phyloP scores from a whole-genome alignment of 495 filamentous ascomycete genomes.

The Hypoxylon fragiforme region DNA sequence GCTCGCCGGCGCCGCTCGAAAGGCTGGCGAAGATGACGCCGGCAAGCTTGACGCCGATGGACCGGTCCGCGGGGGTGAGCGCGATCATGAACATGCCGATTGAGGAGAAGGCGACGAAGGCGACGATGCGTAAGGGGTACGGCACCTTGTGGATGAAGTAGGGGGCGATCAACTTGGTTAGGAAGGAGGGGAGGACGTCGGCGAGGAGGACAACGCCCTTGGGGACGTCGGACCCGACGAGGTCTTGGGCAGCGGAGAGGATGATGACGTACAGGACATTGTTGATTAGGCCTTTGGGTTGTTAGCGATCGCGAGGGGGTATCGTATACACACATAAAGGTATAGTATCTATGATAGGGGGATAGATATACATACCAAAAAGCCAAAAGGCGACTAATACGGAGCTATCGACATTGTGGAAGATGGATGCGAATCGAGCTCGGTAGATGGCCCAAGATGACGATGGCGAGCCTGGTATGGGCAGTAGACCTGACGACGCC shows the following conservation, averaged over 20 bases:
- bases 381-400: constrained; percentile 89
- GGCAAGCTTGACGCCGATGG: constrained; percentile 72
- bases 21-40: constrained; percentile 86
- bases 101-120: constrained; percentile 71
- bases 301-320: constrained; percentile 4
- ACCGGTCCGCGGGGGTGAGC: constrained; percentile 65
- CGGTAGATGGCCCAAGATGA: constrained; percentile 73
- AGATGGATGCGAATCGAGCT: constrained; percentile 62
- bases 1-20: constrained; percentile 80
- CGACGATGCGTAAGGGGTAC: constrained; percentile 72
- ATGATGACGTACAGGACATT: constrained; percentile 98
- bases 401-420: constrained; percentile 68
- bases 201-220: constrained; percentile 92
- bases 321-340: neutral
- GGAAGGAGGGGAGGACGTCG: constrained; percentile 86
- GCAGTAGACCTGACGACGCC: constrained; percentile 57
- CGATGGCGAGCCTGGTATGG: constrained; percentile 72
- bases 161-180: constrained; percentile 83
- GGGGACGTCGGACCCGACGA: constrained; percentile 81
- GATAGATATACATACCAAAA: constrained; percentile 64
- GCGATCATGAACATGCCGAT: constrained; percentile 89
- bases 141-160: constrained; percentile 90
- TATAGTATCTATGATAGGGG: neutral
- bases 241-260: constrained; percentile 91
- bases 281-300: constrained; percentile 78